Percentiles rank a stretch among this genome's conserved stretches.
These are phyloP conservation scores for Candida pseudoviswanathii DNA, from an alignment of 1,139 yeast genomes.

Conservation along the genomic window DNA sequence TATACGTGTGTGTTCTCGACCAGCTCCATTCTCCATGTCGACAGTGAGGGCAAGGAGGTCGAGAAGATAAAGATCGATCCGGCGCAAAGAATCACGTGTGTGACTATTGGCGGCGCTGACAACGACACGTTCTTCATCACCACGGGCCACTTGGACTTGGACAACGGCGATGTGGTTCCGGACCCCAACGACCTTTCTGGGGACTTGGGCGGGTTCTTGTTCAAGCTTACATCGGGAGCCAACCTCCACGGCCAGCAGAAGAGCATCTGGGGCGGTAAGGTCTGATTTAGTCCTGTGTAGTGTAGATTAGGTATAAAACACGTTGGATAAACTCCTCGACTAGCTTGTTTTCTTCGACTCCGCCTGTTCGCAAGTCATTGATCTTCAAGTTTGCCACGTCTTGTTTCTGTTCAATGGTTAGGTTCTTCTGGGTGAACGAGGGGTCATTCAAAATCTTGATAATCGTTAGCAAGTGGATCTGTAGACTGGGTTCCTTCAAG, in stretches of 20 bases:
- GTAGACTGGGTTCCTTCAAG: slow-evolving; percentile 51
- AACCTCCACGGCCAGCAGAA: slow-evolving; percentile 29
- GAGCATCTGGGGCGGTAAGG: slow-evolving; percentile 25
- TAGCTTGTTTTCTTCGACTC: slow-evolving; percentile 61
- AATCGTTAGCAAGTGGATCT: slow-evolving; percentile 53
- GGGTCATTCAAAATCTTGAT: slow-evolving; percentile 38
- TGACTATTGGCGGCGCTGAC: slow-evolving; percentile 67
- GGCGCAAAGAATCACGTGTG: slow-evolving; percentile 65
- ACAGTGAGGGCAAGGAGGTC: slow-evolving; percentile 52
- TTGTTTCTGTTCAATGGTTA: slow-evolving; percentile 51
- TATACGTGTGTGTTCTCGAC: slow-evolving; percentile 73
- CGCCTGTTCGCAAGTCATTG: slow-evolving; percentile 61
- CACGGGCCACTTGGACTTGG: slow-evolving; percentile 56
- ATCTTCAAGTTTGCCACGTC: slow-evolving; percentile 63
- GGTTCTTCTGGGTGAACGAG: slow-evolving; percentile 26
- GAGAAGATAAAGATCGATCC: slow-evolving; percentile 57
- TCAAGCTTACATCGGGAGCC: slow-evolving; percentile 24
- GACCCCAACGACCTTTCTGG: slow-evolving; percentile 32
- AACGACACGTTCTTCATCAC: slow-evolving; percentile 67
- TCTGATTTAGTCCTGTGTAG: neutral
- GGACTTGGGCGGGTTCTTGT: slow-evolving; percentile 51
- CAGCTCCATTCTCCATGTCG: slow-evolving; percentile 54
- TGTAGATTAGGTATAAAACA: neutral
- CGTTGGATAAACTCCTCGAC: slow-evolving; percentile 60
- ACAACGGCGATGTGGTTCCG: slow-evolving; percentile 27